A percentile compares a stretch with the other conserved stretches of the same genome.
Evolutionary conservation across 352 stramenopile species (phyloP).

Genomic region (Pythium insidiosum): DNA sequence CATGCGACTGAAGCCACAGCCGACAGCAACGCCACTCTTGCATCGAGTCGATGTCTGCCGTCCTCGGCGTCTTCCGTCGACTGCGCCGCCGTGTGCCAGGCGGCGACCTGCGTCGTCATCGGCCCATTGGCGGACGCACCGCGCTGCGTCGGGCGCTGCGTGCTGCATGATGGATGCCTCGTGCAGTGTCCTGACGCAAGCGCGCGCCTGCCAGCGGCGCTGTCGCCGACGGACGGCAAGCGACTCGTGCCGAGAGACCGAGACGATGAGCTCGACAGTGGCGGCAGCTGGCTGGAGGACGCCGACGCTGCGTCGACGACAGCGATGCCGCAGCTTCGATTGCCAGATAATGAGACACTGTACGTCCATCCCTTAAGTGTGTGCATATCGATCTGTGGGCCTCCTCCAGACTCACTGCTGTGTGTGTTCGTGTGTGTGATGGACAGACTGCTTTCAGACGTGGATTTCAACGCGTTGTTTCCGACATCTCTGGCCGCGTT

Average conservation of each 20-base stretch:
- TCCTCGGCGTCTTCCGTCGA: too few species aligned
- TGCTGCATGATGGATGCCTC: too few species aligned
- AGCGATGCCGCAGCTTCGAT: constrained; percentile 9
- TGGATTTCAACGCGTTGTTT: constrained; percentile 15
- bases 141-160: too few species aligned
- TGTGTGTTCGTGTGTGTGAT: not conserved
- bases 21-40: too few species aligned
- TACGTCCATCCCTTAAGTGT: not conserved
- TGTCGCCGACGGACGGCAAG: not conserved
- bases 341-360: constrained; percentile 17
- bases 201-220: too few species aligned
- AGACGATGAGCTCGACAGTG: not conserved
- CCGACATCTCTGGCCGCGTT: constrained; percentile 6
- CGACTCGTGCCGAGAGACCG: not conserved
- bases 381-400: not conserved
- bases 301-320: not conserved
- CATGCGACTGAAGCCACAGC: too few species aligned
- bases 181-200: too few species aligned
- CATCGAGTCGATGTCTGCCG: too few species aligned
- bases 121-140: too few species aligned
- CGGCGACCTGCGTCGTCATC: too few species aligned
- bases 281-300: not conserved
- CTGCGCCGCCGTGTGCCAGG: too few species aligned
- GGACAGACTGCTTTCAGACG: constrained; percentile 8
- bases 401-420: not conserved